A percentile compares a stretch with the other conserved stretches of the same genome.
phyloP scores from a whole-genome alignment of 2,329 filamentous ascomycete species.

The Capronia coronata region DNA sequence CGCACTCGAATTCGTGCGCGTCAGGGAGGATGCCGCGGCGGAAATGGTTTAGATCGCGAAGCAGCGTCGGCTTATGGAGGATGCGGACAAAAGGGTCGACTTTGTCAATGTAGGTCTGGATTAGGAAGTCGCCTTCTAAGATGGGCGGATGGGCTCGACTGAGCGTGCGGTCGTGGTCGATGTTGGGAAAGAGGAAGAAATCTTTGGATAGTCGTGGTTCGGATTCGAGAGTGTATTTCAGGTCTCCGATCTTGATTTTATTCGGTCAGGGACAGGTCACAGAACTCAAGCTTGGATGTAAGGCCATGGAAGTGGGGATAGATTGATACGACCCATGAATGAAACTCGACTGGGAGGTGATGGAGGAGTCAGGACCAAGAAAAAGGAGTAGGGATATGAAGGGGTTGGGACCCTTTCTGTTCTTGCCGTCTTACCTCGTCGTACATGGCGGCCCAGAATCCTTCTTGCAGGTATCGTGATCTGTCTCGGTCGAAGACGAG shows the following conservation, averaged over 20 bases:
- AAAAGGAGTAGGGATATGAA: not conserved
- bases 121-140: constrained; percentile 7
- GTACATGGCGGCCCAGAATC: constrained; percentile 13
- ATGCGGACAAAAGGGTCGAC: constrained; percentile 11
- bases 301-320: too few species aligned
- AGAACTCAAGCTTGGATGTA: too few species aligned
- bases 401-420: not conserved
- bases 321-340: too few species aligned
- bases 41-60: constrained; percentile 11
- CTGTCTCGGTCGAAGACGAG: constrained; percentile 9
- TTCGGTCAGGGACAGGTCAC: too few species aligned
- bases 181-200: not conserved
- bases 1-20: constrained; percentile 1
- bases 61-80: constrained; percentile 12
- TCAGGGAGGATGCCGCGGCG: constrained; percentile 2
- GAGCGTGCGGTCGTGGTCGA: not conserved
- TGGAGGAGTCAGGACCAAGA: too few species aligned
- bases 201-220: constrained; percentile 3
- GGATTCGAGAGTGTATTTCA: constrained; percentile 7
- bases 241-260: constrained; percentile 1
- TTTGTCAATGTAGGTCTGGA: constrained; percentile 11
- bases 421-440: constrained; percentile 8
- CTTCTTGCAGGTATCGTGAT: constrained; percentile 10
- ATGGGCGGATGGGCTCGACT: constrained; percentile 1
- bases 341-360: too few species aligned